These are phyloP conservation scores for Metschnikowia kofuensis DNA, from an alignment of 805 yeast genomes.

Conservation along the genomic window DNA sequence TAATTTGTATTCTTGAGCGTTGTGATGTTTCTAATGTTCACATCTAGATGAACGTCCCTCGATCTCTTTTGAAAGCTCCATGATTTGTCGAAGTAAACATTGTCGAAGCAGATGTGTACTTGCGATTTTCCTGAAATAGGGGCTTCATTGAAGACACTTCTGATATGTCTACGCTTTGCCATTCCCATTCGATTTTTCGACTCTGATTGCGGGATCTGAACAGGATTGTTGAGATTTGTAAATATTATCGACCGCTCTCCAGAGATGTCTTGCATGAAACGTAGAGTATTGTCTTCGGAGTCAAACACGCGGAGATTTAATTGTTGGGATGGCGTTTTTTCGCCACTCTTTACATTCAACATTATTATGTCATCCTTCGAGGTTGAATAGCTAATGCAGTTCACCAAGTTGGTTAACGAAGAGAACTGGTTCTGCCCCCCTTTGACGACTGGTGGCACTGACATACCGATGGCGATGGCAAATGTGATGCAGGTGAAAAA, in stretches of 20 bases:
- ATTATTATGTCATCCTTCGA: conserved; percentile 36
- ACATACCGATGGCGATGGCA: conserved; percentile 29
- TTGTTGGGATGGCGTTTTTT: conserved; percentile 29
- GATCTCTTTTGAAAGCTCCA: conserved; percentile 38
- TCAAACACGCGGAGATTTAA: conserved; percentile 38
- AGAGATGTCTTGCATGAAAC: conserved; percentile 29
- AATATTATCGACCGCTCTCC: conserved; percentile 34
- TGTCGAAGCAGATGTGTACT: conserved; percentile 42
- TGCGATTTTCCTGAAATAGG: conserved; percentile 25
- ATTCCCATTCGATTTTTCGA: conserved; percentile 7
- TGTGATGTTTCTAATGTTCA: conserved; percentile 35
- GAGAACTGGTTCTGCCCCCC: conserved; percentile 31
- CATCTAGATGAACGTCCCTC: conserved; percentile 33
- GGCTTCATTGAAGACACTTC: conserved; percentile 16
- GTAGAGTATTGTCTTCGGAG: conserved; percentile 32
- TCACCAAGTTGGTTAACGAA: conserved; percentile 26
- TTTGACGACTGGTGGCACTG: conserved; percentile 30
- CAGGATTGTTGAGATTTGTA: conserved; percentile 34
- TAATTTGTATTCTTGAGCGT: conserved; percentile 36
- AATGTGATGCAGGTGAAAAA: background rate
- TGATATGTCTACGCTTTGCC: conserved; percentile 8
- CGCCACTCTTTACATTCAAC: conserved; percentile 32
- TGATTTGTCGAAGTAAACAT: conserved; percentile 38
- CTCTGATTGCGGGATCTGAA: conserved; percentile 14
- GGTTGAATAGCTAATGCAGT: conserved; percentile 38